Percentiles rank a stretch among this genome's conserved stretches.
phyloP scores from a whole-genome alignment of 2,329 filamentous ascomycete genomes.

The Calonectria pauciramosa region DNA sequence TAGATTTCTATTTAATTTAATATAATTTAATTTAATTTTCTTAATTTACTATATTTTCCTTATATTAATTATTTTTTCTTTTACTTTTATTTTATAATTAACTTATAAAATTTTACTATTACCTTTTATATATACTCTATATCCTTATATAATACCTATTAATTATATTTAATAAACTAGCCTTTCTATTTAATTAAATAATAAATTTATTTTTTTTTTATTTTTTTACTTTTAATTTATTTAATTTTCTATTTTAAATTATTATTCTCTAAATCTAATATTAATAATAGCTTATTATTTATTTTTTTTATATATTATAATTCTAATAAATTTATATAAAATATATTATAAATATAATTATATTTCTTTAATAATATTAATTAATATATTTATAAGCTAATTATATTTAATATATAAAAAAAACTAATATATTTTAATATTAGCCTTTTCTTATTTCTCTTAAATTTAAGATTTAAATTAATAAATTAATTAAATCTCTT shows the following conservation, averaged over 20 bases:
- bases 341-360: not conserved
- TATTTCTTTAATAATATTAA: too few relatives aligned
- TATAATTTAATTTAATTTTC: too few relatives aligned
- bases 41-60: too few relatives aligned
- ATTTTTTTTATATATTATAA: not conserved
- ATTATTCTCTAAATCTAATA: not conserved
- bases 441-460: not conserved
- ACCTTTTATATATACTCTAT: too few relatives aligned
- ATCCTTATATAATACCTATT: too few relatives aligned
- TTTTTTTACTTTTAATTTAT: too few relatives aligned
- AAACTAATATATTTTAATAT: not conserved
- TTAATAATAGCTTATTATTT: not conserved
- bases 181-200: not conserved
- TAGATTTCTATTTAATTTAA: too few relatives aligned
- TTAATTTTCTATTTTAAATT: too few relatives aligned
- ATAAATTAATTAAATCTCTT: not conserved
- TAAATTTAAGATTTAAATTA: not conserved
- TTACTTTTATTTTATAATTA: too few relatives aligned
- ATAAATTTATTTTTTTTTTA: too few relatives aligned
- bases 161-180: not conserved
- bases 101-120: too few relatives aligned
- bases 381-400: not conserved
- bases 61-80: too few relatives aligned
- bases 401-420: not conserved
- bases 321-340: not conserved